Conservation (phyloP, 345 rosid genomes). For the Sonneratia caseolaris region DNA sequence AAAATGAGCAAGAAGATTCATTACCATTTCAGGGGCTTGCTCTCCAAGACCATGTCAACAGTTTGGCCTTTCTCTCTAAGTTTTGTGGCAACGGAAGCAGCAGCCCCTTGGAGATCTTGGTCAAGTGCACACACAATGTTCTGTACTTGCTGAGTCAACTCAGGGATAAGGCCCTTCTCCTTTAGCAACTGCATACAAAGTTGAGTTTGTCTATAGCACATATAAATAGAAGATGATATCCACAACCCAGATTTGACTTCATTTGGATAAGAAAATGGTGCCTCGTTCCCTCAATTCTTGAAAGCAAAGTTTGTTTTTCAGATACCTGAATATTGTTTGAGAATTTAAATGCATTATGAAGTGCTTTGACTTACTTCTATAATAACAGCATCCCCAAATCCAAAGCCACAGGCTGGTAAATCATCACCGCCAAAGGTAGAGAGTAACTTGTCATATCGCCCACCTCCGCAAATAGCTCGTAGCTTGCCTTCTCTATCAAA, state of each 20-base stretch:
- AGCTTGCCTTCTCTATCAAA: constrained; percentile 77
- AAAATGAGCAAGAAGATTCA: background rate
- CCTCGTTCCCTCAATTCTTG: background rate
- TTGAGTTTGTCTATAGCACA: background rate
- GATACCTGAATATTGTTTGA: background rate
- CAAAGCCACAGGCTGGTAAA: constrained; percentile 94
- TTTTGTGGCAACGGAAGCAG: constrained; percentile 62
- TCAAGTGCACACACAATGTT: constrained; percentile 83
- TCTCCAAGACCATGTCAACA: constrained; percentile 78
- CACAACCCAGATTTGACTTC: background rate
- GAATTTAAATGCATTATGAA: background rate
- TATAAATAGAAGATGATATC: background rate
- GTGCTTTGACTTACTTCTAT: constrained; percentile 53
- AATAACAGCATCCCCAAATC: constrained; percentile 93
- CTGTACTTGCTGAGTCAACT: constrained; percentile 49
- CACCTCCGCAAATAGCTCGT: constrained; percentile 94
- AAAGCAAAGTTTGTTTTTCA: background rate
- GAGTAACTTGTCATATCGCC: constrained; percentile 71
- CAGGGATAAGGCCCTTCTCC: constrained; percentile 74
- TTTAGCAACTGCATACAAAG: constrained; percentile 49
- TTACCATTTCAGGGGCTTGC: constrained; percentile 81
- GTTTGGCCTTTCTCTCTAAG: constrained; percentile 72
- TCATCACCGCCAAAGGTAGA: constrained; percentile 93
- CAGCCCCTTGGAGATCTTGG: constrained; percentile 66
- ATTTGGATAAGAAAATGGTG: background rate